Evolutionary conservation across 192 early-diverging fungal genomes (phyloP).

Genomic region (Kappamyces sp.): DNA sequence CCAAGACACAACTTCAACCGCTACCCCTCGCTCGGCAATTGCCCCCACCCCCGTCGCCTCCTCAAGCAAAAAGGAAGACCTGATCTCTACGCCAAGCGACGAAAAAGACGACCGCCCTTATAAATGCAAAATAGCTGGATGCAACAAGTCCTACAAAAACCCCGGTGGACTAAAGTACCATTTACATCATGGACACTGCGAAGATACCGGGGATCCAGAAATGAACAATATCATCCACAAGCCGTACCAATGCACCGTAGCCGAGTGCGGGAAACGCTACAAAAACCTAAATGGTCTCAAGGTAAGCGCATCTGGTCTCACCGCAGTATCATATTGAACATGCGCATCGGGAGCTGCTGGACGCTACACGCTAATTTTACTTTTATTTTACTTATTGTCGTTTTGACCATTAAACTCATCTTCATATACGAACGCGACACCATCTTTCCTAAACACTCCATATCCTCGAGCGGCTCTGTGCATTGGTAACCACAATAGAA

Average conservation of each 20-base stretch:
- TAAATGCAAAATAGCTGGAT: slow-evolving; percentile 78
- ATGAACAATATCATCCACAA: slow-evolving; percentile 57
- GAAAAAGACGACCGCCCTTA: slow-evolving; percentile 76
- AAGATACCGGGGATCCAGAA: slow-evolving; percentile 57
- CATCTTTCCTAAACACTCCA: no score
- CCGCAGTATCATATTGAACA: slow-evolving; percentile 48
- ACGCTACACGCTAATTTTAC: no score
- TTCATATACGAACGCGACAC: no score
- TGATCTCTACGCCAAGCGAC: neutral
- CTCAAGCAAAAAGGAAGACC: no score
- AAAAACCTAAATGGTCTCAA: slow-evolving; percentile 98
- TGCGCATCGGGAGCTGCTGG: slow-evolving; percentile 20
- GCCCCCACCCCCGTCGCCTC: no score
- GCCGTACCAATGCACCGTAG: slow-evolving; percentile 65
- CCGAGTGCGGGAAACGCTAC: slow-evolving; percentile 95
- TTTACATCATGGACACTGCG: slow-evolving; percentile 89
- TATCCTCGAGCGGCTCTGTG: no score
- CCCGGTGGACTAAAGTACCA: slow-evolving; percentile 98
- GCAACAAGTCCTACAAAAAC: slow-evolving; percentile 97
- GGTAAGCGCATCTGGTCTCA: slow-evolving; percentile 27
- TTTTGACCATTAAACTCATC: no score
- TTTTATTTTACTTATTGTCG: no score
- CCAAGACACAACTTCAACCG: no score
- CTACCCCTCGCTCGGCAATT: no score
- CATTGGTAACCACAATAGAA: no score